Evolutionary conservation across 2,329 filamentous ascomycete species (phyloP).

Genomic region (Stagonosporopsis vannaccii): DNA sequence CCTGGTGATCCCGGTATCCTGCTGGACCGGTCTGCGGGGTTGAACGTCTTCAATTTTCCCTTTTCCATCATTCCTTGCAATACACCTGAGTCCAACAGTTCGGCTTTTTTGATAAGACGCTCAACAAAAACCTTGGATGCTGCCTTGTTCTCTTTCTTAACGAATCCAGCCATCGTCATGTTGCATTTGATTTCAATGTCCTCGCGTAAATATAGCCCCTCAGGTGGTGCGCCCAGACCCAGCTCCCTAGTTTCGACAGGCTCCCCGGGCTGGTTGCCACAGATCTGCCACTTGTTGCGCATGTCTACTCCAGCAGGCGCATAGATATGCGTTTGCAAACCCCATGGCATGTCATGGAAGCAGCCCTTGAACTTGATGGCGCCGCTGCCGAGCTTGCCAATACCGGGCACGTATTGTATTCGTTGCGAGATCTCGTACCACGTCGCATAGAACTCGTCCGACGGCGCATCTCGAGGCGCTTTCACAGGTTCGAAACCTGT

Average conservation of each 20-base stretch:
- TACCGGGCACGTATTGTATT: constrained; percentile 71
- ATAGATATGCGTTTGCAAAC: constrained; percentile 75
- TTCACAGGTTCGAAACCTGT: constrained; percentile 68
- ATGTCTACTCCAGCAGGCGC: constrained; percentile 72
- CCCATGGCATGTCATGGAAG: constrained; percentile 76
- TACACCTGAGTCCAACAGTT: constrained; percentile 70
- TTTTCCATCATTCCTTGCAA: constrained; percentile 73
- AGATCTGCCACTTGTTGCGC: constrained; percentile 72
- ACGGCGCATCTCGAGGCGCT: constrained; percentile 70
- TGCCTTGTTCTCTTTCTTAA: constrained; percentile 71
- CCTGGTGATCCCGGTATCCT: constrained; percentile 8
- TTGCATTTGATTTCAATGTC: constrained; percentile 77
- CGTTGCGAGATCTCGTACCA: constrained; percentile 77
- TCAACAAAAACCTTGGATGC: constrained; percentile 73
- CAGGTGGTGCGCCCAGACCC: constrained; percentile 68
- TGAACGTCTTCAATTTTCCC: constrained; percentile 67
- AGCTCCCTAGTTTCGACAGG: constrained; percentile 68
- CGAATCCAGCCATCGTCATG: constrained; percentile 68
- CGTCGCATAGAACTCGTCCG: constrained; percentile 75
- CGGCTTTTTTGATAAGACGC: constrained; percentile 74
- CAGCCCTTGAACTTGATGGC: constrained; percentile 74
- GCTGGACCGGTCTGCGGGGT: constrained; percentile 51
- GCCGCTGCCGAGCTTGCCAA: constrained; percentile 69
- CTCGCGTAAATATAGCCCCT: constrained; percentile 72
- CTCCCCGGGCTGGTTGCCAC: constrained; percentile 74